Base-by-base conservation (phyloP, 2,329 filamentous ascomycete genomes). In the Paracorniculantispora psalliotae region DNA sequence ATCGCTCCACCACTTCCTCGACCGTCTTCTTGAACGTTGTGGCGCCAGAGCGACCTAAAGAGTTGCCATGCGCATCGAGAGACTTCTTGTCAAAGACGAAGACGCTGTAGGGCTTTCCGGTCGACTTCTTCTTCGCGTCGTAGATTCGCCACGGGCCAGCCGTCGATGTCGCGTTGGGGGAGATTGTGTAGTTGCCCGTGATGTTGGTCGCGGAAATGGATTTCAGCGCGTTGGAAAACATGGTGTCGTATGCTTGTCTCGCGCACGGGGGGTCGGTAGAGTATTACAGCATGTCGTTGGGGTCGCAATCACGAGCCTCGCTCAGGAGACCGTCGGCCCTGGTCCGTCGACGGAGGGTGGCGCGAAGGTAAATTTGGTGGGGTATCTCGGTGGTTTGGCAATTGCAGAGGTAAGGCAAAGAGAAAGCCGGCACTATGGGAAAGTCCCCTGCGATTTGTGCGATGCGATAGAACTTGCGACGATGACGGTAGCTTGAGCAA, bases 81-180 rank as follows among this genome's bases (percentile, higher is more conserved):
- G 85, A 84, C 75, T 96, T 96, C 71, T 86, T 88, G 65, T 99
- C 94, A 72, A 97, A 97, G 64, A 97, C 87, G 68, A 97, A 99
- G 65, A 97, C 87, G 17, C 92, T 97, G 58, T 88, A 94, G 8
- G 87, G 74, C 72, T 94, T 96, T 65, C 90, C 91, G 0, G 92
- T 96, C 30, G 89, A 91, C 76, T 97, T 97, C 77, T 96, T 96
- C 79, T 96, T 97, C 61, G 90, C 92, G 77, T 97, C 92, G 81
- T 93, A 93, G 68, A 99, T 94, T 78, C 92, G 96, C 94, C 94
- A 99, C 60, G 92, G 91, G 19, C 94, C 94, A 17, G 92, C 90
- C 55, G 85, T 85, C 54, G 91, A 89, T n/a, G 85, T 88, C 12
- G 89, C 84, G 61, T 84, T 85, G 26, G 87, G 81, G 23, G 91